phyloP scores from a whole-genome alignment of 2,329 filamentous ascomycete genomes.

The Pseudogymnoascus sp. region DNA sequence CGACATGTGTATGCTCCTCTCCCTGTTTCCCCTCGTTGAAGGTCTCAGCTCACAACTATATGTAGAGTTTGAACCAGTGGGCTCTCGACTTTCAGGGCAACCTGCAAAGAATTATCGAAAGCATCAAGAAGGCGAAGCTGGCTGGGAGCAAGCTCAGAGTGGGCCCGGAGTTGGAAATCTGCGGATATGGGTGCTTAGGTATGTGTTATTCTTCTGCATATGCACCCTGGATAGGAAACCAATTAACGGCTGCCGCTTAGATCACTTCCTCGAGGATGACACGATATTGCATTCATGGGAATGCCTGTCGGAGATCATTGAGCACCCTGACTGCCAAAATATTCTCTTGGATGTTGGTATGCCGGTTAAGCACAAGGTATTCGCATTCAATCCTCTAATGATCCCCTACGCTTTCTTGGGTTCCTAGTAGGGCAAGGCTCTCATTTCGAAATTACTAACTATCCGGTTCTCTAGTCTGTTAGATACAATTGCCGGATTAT shows the following conservation, averaged over 20 bases:
- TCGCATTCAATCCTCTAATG: constrained; percentile 30
- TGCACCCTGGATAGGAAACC: neutral
- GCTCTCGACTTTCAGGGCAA: constrained; percentile 56
- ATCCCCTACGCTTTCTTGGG: neutral
- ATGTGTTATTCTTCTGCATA: neutral
- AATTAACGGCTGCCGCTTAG: neutral
- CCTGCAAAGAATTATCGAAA: constrained; percentile 50
- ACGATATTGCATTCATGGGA: constrained; percentile 56
- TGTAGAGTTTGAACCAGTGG: constrained; percentile 34
- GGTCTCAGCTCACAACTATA: neutral
- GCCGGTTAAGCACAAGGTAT: constrained; percentile 56
- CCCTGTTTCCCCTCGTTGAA: neutral
- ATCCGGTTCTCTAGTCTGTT: neutral
- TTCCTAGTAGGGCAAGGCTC: neutral
- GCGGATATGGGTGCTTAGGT: constrained; percentile 13
- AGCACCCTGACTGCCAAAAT: constrained; percentile 51
- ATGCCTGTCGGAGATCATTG: constrained; percentile 53
- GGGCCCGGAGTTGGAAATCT: constrained; percentile 39
- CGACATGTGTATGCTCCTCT: neutral
- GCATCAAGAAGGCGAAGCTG: constrained; percentile 48
- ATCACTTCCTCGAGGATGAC: constrained; percentile 33
- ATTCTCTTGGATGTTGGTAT: constrained; percentile 61
- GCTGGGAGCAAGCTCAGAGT: constrained; percentile 49
- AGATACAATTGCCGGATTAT: constrained; percentile 63
- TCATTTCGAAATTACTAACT: neutral